These are phyloP conservation scores for Vigna mungo DNA, from an alignment of 306 rosid genomes.

Conservation along the genomic window DNA sequence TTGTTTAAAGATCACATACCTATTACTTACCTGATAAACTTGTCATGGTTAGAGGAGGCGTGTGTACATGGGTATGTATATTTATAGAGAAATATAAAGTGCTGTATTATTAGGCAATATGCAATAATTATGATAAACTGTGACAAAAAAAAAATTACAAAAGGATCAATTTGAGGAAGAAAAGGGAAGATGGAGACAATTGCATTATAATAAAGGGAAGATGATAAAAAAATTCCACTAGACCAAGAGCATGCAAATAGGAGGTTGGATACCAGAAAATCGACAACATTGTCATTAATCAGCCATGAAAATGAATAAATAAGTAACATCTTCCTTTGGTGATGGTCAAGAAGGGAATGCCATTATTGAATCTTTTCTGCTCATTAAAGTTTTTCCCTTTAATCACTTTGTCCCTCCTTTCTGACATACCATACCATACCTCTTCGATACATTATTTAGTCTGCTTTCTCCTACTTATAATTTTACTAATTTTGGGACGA, in stretches of 20 bases:
- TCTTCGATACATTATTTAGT: neutral
- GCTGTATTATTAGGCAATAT: neutral
- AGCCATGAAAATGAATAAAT: neutral
- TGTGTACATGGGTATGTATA: neutral
- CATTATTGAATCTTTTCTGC: constrained; percentile 6
- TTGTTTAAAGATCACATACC: too few relatives aligned
- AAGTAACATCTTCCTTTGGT: too few relatives aligned
- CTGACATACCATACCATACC: neutral
- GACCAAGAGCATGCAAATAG: constrained; percentile 6
- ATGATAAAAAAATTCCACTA: neutral
- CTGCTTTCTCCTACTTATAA: neutral
- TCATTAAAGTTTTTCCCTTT: constrained; percentile 26
- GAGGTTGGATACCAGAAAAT: neutral
- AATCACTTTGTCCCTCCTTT: constrained; percentile 11
- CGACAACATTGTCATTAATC: neutral
- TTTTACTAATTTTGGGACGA: neutral
- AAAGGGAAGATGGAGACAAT: constrained; percentile 22
- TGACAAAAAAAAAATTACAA: neutral
- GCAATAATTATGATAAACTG: neutral
- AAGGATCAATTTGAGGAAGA: neutral
- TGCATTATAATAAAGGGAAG: constrained; percentile 13
- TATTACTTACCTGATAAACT: neutral
- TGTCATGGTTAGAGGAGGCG: neutral
- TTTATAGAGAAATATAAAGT: neutral
- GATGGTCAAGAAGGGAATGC: neutral